Conservation (phyloP, 2,329 filamentous ascomycete genomes). For the Claviceps humidiphila region DNA sequence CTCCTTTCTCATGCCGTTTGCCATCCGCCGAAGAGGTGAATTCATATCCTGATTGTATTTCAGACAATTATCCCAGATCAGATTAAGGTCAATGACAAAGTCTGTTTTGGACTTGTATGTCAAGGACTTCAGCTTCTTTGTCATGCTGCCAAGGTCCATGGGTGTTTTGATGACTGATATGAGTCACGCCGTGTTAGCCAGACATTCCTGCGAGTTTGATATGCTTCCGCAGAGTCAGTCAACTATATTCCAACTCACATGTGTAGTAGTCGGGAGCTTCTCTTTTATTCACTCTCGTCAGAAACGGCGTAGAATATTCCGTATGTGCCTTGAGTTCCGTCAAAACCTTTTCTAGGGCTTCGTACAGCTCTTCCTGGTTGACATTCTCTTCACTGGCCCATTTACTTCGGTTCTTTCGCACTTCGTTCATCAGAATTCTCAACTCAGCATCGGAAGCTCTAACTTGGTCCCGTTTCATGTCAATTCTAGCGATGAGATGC, state of each 20-base stretch:
- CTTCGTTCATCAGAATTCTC: slow-evolving; percentile 87
- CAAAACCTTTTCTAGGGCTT: slow-evolving; percentile 90
- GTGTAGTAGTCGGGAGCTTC: slow-evolving; percentile 93
- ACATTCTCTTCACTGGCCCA: slow-evolving; percentile 98
- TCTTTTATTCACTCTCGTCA: slow-evolving; percentile 89
- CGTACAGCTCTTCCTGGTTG: slow-evolving; percentile 94
- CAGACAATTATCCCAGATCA: slow-evolving; percentile 96
- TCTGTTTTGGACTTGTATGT: slow-evolving; percentile 83
- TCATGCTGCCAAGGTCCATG: slow-evolving; percentile 97
- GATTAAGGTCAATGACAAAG: slow-evolving; percentile 81
- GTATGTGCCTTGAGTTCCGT: slow-evolving; percentile 95
- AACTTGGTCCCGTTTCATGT: slow-evolving; percentile 81
- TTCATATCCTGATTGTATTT: slow-evolving; percentile 87
- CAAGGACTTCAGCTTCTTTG: slow-evolving; percentile 81
- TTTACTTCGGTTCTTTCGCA: slow-evolving; percentile 94
- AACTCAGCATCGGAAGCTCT: slow-evolving; percentile 87
- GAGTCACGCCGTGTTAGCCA: neutral
- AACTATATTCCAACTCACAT: slow-evolving; percentile 42
- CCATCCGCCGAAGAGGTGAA: slow-evolving; percentile 82
- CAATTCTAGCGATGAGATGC: slow-evolving; percentile 90
- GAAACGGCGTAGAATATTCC: slow-evolving; percentile 91
- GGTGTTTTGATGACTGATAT: slow-evolving; percentile 79
- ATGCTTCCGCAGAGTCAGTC: neutral
- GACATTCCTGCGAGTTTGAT: neutral
- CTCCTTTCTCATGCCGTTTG: slow-evolving; percentile 91